Evolutionary conservation across 371 early-diverging fungal species (phyloP), one percentile per base, ranked within the genome.

Genomic region (Rhizopus delemar): DNA sequence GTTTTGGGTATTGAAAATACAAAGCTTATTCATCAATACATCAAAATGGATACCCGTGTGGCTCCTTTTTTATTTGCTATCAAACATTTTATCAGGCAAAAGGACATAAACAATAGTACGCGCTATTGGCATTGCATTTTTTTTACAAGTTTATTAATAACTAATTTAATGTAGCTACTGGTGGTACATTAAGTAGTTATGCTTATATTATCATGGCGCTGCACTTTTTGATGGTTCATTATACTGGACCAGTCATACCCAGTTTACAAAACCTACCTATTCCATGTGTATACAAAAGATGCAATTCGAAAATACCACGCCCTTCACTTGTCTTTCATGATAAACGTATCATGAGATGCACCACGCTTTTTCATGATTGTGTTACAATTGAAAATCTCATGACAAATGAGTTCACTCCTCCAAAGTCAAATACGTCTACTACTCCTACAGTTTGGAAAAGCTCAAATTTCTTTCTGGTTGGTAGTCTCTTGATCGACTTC

Each of bases 1-100:
- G 63, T 65, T 5, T 60, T 86, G 34, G 85, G 83, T 7, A 62
- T 87, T 31, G 70, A 80, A 50, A 88, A 86, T 61, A 83, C 87
- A 13, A 68, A 69, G 16, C 67, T 87, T 56, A 75, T 87, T 32
- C 64, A 75, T 46, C 74, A 78, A 8, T 86, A 86, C 62, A 71
- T 74, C 9, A 61, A 62, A 1, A 56, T 86, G 12, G 87, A 86
- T 59, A 38, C 59, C 3, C 79, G 88, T 5, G 75, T 86, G 13
- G 74, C 73, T 8, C 80, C 83, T 8, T 73, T 88, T 53, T 61
- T 79, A 13, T 76, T 78, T 65, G 72, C 81, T 5, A 53, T 88
- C 61, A 86, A 84, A 59, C 63, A 75, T 55, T 81, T 86, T 60
- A 65, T 80, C 33, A 80, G 82, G 51, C 45, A 56, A 16, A 66